A percentile compares a stretch with the other conserved stretches of the same genome.
Evolutionary conservation across 1,284 basidiomycete species (phyloP).

Genomic region (Ganoderma meredithae): DNA sequence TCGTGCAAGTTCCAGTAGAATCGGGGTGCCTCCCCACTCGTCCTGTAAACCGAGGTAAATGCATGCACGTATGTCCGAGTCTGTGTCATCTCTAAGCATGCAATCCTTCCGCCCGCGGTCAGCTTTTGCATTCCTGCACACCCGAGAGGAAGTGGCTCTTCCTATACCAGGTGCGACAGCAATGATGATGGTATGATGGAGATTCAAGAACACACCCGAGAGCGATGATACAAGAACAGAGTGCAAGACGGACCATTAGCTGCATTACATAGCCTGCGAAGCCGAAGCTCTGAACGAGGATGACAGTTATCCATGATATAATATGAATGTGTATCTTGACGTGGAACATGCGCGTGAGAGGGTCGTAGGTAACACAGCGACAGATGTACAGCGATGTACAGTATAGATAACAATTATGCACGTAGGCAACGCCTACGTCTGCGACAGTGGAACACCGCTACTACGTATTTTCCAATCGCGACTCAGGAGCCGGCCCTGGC

Average conservation of each 20-base stretch:
- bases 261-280: constrained; percentile 2
- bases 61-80: too few relatives aligned
- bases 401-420: constrained; percentile 24
- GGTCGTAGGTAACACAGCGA: constrained; percentile 7
- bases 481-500: not conserved
- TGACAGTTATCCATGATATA: not conserved
- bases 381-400: constrained; percentile 19
- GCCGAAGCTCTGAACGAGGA: not conserved
- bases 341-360: not conserved
- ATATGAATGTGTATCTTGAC: constrained; percentile 12
- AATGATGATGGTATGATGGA: not conserved
- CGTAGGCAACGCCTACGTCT: constrained; percentile 5
- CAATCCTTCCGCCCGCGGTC: too few relatives aligned
- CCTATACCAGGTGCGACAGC: not conserved
- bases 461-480: not conserved
- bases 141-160: not conserved
- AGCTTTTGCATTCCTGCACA: not conserved
- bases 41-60: too few relatives aligned
- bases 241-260: not conserved
- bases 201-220: not conserved
- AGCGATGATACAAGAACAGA: not conserved
- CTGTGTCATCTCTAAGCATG: too few relatives aligned
- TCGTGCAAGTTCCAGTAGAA: too few relatives aligned
- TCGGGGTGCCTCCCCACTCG: too few relatives aligned
- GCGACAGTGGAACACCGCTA: constrained; percentile 12